Conservation (phyloP, 371 early-diverging fungal genomes). For the Zychaea mexicana region DNA sequence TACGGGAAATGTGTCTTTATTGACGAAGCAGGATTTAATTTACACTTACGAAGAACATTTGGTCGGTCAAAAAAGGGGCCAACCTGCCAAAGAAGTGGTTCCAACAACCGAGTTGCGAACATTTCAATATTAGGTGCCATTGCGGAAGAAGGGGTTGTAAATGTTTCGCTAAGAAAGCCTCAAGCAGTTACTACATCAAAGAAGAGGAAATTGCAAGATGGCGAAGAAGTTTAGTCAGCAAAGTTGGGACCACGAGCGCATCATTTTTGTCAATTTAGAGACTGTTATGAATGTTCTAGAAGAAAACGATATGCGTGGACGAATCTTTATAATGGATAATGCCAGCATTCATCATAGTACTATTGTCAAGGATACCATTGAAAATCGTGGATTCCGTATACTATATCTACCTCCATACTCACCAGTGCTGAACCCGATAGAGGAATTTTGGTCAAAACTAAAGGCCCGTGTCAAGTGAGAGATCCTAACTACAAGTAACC, state of each 20-base stretch:
- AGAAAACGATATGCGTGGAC: background rate
- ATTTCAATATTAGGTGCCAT: constrained; percentile 17
- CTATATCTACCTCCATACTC: constrained; percentile 19
- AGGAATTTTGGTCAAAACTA: constrained; percentile 12
- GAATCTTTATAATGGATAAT: constrained; percentile 13
- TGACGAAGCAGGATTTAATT: constrained; percentile 20
- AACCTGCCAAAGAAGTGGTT: no score
- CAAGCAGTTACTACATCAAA: background rate
- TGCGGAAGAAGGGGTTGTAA: constrained; percentile 5
- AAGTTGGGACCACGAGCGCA: constrained; percentile 3
- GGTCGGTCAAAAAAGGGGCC: constrained; percentile 12
- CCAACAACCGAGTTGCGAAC: background rate
- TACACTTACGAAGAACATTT: constrained; percentile 8
- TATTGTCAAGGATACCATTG: background rate
- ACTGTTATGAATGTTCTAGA: background rate
- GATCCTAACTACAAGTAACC: no score
- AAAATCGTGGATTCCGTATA: constrained; percentile 10
- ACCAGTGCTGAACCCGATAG: constrained; percentile 19
- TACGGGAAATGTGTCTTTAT: constrained; percentile 5
- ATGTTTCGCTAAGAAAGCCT: constrained; percentile 10
- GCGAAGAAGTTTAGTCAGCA: background rate
- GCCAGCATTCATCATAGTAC: constrained; percentile 9
- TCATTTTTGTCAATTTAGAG: background rate
- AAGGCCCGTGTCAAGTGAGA: background rate
- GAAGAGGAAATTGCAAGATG: background rate